A percentile compares a stretch with the other conserved stretches of the same genome.
Evolutionary conservation across 148 eudicot species (phyloP).

Genomic region (Vaccinium vitisidaea): DNA sequence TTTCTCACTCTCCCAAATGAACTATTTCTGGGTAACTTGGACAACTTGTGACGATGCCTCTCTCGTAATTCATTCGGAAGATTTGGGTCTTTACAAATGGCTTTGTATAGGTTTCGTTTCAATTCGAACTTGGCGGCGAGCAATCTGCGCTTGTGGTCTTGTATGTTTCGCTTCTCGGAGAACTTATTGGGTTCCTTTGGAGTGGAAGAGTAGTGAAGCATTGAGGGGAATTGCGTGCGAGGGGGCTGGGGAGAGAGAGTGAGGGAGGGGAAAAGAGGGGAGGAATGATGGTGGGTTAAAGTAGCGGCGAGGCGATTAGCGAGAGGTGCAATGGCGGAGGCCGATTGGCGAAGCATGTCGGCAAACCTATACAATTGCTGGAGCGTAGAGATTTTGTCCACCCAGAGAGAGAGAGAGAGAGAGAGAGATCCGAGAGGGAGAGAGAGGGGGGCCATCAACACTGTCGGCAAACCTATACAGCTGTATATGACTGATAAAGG

Average conservation of each 20-base stretch:
- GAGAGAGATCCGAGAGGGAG: no score
- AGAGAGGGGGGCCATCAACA: no score
- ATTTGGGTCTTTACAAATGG: background rate
- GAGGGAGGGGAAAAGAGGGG: slow-evolving; percentile 39
- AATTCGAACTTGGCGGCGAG: background rate
- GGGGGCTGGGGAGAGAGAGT: slow-evolving; percentile 11
- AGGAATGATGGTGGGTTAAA: slow-evolving; percentile 18
- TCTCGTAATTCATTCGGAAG: background rate
- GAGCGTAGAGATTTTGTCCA: no score
- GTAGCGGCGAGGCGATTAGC: slow-evolving; percentile 7
- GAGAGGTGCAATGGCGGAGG: slow-evolving; percentile 37
- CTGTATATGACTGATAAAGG: no score
- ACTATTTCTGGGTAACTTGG: background rate
- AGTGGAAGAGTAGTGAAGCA: background rate
- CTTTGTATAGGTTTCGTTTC: background rate
- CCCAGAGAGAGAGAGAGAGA: no score
- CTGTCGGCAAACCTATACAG: no score
- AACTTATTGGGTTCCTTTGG: background rate
- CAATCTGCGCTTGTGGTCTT: background rate
- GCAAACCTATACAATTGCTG: slow-evolving; percentile 13
- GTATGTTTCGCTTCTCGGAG: background rate
- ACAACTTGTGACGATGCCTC: background rate
- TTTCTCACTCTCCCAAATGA: background rate
- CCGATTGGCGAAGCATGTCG: slow-evolving; percentile 44
- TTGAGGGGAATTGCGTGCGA: slow-evolving; percentile 31